These are phyloP conservation scores for Furcasterigmium furcatum DNA, from an alignment of 2,329 filamentous ascomycete genomes.

Conservation along the genomic window DNA sequence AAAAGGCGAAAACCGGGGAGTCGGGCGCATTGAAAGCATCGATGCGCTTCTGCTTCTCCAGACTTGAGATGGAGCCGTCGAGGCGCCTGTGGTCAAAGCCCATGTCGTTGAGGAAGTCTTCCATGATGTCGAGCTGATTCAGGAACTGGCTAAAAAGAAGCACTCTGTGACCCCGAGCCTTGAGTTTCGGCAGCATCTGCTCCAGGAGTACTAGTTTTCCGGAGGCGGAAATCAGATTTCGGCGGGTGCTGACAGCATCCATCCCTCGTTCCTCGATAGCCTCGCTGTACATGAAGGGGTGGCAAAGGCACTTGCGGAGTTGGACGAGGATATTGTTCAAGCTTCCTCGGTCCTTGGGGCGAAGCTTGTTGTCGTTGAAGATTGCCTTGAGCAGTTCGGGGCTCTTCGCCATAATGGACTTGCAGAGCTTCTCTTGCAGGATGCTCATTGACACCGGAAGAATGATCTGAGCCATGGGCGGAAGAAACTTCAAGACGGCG, in stretches of 20 bases:
- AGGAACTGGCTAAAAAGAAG: slow-evolving; percentile 96
- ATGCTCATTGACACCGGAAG: slow-evolving; percentile 93
- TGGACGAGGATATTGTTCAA: slow-evolving; percentile 96
- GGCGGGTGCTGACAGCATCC: slow-evolving; percentile 60
- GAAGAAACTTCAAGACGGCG: slow-evolving; percentile 86
- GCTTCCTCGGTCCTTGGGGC: slow-evolving; percentile 69
- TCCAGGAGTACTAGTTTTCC: slow-evolving; percentile 83
- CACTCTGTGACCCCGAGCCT: slow-evolving; percentile 82
- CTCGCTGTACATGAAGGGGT: slow-evolving; percentile 91
- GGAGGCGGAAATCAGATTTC: slow-evolving; percentile 87
- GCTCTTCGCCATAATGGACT: slow-evolving; percentile 88
- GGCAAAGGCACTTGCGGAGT: slow-evolving; percentile 88
- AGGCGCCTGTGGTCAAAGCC: slow-evolving; percentile 73
- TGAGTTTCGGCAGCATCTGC: slow-evolving; percentile 81
- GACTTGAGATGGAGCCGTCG: slow-evolving; percentile 75
- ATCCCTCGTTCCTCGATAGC: slow-evolving; percentile 81
- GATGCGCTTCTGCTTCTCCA: slow-evolving; percentile 92
- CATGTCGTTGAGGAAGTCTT: slow-evolving; percentile 83
- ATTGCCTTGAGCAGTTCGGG: slow-evolving; percentile 85
- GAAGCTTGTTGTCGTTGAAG: slow-evolving; percentile 67
- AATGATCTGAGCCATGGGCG: slow-evolving; percentile 92
- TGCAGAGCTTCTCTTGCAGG: slow-evolving; percentile 90
- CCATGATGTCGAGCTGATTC: slow-evolving; percentile 80
- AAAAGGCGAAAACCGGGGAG: slow-evolving; percentile 82
- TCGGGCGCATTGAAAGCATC: slow-evolving; percentile 87